These are phyloP conservation scores for Lasiodiplodia citricola DNA, from an alignment of 2,329 filamentous ascomycete species.

Conservation along the genomic window DNA sequence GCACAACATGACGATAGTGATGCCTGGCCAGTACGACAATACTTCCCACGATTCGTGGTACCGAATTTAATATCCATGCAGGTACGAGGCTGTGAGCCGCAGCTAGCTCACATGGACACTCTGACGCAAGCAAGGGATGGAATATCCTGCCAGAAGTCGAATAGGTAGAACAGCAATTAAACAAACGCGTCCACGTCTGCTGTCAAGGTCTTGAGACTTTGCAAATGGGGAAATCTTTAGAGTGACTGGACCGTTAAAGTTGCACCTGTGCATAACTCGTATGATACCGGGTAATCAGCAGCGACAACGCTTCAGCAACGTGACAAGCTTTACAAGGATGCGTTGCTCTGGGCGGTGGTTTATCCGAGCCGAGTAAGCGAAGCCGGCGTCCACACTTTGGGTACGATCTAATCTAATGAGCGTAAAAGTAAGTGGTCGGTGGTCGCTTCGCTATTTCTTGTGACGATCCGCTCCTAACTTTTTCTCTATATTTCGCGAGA, in stretches of 20 bases:
- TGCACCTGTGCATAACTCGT: too few species aligned
- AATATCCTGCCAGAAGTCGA: too few species aligned
- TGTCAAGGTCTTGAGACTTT: neutral
- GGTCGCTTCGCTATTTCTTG: neutral
- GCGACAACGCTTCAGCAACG: too few species aligned
- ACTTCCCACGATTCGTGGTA: neutral
- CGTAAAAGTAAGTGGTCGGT: neutral
- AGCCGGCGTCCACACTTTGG: neutral
- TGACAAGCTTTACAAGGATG: too few species aligned
- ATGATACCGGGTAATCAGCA: too few species aligned
- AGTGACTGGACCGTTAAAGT: too few species aligned
- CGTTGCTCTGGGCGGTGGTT: too few species aligned
- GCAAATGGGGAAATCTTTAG: too few species aligned
- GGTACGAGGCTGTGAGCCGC: neutral
- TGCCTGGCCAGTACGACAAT: neutral
- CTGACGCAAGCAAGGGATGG: neutral
- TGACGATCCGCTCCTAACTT: neutral
- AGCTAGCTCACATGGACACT: neutral
- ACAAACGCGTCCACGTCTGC: neutral
- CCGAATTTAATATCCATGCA: neutral
- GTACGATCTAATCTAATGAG: neutral
- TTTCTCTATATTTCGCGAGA: neutral
- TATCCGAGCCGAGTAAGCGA: constrained; percentile 12
- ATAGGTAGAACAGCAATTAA: neutral
- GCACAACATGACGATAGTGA: neutral